Evolutionary conservation across 2,329 filamentous ascomycete genomes (phyloP), one percentile per base, ranked within the genome.

Genomic region (Beauveria asiatica): DNA sequence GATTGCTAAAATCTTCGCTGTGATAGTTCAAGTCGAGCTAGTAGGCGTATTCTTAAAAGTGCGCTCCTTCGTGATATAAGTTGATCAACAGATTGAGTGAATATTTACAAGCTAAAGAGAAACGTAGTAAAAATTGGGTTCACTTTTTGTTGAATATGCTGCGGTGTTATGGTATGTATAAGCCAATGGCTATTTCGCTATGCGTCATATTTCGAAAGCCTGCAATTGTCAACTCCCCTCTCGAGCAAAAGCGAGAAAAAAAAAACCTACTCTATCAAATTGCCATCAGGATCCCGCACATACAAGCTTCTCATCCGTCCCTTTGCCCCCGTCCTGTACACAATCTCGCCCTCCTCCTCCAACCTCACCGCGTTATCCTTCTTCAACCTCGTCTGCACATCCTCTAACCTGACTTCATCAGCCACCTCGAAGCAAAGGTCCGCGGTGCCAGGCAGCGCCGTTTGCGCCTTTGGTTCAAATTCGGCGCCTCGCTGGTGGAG

Each of bases 361-460:
- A 78, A 68, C 6, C 81, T 77, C 62, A 80, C 72, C 1, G 84
- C 73, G 0, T 76, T 76, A 39, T 73, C 75, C 2, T 67, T 70
- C 16, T 75, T 67, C 56, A 83, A 73, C 1, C 65, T 67, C 5
- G 69, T 61, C n/a, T 78, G 67, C 4, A 84, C 75, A 0, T 73
- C 69, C 2, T 78, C 74, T 3, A 86, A 75, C 5, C 76, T 64
- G 2, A 68, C 66, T 1, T 64, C 72, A 9, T 79, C 75, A 6
- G 81, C 72, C 0, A 83, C 76, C 30, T 86, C 67, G 59, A 86
- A 86, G 66, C 83, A 86, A 39, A 86, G 62, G 67, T 86, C 83
- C 11, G 78, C 82, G 11, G 80, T 83, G 0, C 84, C 84, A 0
- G 81, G 79, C 57, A 79, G 72, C 0, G 82, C 81, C 11, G 70